phyloP scores from a whole-genome alignment of 441 rosid genomes.

The Adansonia grandidieri region DNA sequence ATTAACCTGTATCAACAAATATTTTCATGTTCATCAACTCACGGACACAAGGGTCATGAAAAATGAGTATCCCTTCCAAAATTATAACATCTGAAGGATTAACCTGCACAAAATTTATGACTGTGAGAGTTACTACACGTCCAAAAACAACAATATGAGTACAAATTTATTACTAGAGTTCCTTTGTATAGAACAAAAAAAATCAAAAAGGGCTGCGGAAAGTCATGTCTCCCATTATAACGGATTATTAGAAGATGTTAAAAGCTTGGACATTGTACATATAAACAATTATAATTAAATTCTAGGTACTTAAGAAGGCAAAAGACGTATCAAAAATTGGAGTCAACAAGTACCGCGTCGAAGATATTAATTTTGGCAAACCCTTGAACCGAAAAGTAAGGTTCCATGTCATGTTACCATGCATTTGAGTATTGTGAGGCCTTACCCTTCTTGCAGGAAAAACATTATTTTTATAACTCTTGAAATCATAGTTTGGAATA shows the following conservation, averaged over 20 bases:
- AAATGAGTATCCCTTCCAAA: constrained; percentile 94
- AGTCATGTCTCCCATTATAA: background rate
- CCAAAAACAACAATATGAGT: background rate
- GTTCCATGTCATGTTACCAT: background rate
- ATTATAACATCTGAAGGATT: constrained; percentile 96
- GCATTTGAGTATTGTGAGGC: constrained; percentile 4
- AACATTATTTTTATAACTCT: constrained; percentile 80
- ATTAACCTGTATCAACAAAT: constrained; percentile 96
- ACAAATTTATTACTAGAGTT: background rate
- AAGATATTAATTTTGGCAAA: constrained; percentile 9
- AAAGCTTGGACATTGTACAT: constrained; percentile 38
- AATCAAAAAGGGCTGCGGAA: background rate
- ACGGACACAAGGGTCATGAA: constrained; percentile 91
- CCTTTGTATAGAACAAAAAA: background rate
- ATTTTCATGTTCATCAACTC: constrained; percentile 98
- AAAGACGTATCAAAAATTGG: background rate
- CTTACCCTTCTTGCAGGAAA: constrained; percentile 87
- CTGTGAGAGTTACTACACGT: constrained; percentile 19
- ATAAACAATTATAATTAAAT: background rate
- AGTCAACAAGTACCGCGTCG: background rate
- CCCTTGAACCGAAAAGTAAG: constrained; percentile 5
- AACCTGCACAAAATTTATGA: constrained; percentile 58
- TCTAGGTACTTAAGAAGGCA: background rate
- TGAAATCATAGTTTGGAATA: constrained; percentile 91
- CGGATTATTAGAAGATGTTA: background rate